Conservation (phyloP, 1,284 basidiomycete species). For the Hortiboletus rubellus region DNA sequence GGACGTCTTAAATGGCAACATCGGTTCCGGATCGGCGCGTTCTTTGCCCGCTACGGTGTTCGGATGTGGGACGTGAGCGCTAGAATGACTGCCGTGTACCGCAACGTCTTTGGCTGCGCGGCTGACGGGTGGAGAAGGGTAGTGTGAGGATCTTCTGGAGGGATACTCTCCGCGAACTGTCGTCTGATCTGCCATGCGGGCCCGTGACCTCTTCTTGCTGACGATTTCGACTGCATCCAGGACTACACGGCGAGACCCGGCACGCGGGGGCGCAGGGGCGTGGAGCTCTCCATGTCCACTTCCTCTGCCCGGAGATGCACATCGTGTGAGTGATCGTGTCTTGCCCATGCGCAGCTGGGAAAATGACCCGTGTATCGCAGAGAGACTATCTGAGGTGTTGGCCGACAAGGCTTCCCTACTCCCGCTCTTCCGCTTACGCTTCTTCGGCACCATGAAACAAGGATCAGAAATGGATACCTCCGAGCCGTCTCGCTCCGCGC, state of each 20-base stretch:
- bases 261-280: not conserved
- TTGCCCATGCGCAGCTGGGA: not conserved
- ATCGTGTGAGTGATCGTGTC: not conserved
- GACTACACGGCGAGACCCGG: not conserved
- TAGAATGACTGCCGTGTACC: not conserved
- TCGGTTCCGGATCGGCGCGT: not conserved
- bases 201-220: not conserved
- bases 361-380: not conserved
- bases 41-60: not conserved
- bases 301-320: not conserved
- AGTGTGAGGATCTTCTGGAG: not conserved
- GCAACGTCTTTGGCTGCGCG: not conserved
- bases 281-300: not conserved
- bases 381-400: not conserved
- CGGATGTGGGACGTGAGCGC: not conserved
- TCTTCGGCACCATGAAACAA: not conserved
- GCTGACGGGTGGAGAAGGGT: slow-evolving; percentile 13
- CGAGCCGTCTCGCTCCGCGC: not conserved
- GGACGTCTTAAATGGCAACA: slow-evolving; percentile 9
- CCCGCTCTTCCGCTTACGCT: not conserved
- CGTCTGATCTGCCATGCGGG: too few species aligned
- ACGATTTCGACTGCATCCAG: slow-evolving; percentile 22
- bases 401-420: not conserved
- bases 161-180: not conserved
- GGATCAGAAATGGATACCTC: not conserved